Conservation (phyloP, 2,329 filamentous ascomycete species). For the Ophiocordyceps camponoti-floridani region DNA sequence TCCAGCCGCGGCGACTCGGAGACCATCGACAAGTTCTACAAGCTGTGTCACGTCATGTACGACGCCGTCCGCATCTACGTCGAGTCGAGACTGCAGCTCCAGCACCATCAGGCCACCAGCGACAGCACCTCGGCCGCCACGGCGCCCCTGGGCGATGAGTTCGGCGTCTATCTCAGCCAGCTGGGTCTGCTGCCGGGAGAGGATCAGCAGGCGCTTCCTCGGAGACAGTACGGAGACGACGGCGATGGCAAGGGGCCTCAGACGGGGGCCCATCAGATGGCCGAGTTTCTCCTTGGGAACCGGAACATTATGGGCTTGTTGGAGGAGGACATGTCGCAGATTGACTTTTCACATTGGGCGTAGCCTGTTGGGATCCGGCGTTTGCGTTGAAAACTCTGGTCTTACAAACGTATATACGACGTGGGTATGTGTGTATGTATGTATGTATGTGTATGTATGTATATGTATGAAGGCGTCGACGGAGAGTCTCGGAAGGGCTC, state of each 20-base stretch:
- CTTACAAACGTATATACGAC: not conserved
- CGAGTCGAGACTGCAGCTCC: constrained; percentile 35
- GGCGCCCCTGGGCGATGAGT: constrained; percentile 35
- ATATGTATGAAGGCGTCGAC: not conserved
- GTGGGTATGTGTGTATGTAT: not conserved
- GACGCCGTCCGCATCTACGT: constrained; percentile 44
- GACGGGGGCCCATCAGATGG: too few relatives aligned
- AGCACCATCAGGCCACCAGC: constrained; percentile 24
- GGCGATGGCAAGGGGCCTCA: too few relatives aligned
- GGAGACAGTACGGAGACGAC: too few relatives aligned
- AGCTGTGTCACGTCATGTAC: constrained; percentile 42
- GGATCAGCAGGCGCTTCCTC: too few relatives aligned
- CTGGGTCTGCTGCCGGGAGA: constrained; percentile 39
- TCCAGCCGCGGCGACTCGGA: constrained; percentile 33
- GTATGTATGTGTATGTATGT: not conserved
- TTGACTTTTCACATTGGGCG: constrained; percentile 19
- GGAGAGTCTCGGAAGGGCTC: too few relatives aligned
- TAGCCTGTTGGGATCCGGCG: constrained; percentile 1
- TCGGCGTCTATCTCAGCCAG: constrained; percentile 46
- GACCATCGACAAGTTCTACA: constrained; percentile 39
- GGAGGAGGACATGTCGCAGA: constrained; percentile 38
- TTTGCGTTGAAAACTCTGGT: not conserved
- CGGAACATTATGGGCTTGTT: constrained; percentile 46
- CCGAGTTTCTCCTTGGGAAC: constrained; percentile 50
- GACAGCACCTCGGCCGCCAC: too few relatives aligned